Percentiles rank a stretch among this genome's conserved stretches.
These are phyloP conservation scores for Schizosaccharomyces osmophilus DNA, from an alignment of 805 yeast species.

Conservation along the genomic window DNA sequence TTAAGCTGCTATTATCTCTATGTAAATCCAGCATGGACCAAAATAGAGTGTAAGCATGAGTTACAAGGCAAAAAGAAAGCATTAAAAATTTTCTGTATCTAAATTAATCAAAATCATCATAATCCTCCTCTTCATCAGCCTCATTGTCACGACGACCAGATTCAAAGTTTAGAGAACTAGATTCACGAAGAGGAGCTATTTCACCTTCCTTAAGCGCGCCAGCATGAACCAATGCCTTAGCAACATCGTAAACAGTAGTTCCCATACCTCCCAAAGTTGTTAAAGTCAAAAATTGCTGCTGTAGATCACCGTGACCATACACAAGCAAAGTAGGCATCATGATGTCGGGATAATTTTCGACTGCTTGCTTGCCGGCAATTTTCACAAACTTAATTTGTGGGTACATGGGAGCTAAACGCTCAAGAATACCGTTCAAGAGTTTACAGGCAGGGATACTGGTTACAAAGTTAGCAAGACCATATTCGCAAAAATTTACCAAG, in stretches of 20 bases:
- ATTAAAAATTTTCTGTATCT: no score
- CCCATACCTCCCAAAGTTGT: constrained; percentile 66
- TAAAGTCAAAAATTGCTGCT: constrained; percentile 60
- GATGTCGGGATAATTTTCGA: constrained; percentile 71
- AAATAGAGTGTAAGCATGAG: no score
- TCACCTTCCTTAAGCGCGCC: constrained; percentile 47
- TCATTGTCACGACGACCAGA: neutral
- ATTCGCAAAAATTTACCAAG: neutral
- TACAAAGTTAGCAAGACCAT: neutral
- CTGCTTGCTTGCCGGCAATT: constrained; percentile 72
- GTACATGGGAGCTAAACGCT: constrained; percentile 36
- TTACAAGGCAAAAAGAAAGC: no score
- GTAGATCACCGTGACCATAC: constrained; percentile 53
- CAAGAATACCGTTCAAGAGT: constrained; percentile 34
- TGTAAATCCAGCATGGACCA: no score
- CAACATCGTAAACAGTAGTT: constrained; percentile 44
- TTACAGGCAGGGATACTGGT: constrained; percentile 35
- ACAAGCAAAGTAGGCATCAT: constrained; percentile 81
- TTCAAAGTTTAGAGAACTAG: constrained; percentile 4
- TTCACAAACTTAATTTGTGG: constrained; percentile 76
- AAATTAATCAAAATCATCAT: neutral
- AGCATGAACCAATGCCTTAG: constrained; percentile 38
- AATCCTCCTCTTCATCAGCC: neutral
- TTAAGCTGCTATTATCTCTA: no score
- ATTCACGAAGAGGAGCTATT: constrained; percentile 8